These are phyloP conservation scores for Cercospora sp. DNA, from an alignment of 2,329 filamentous ascomycete species.

Conservation along the genomic window DNA sequence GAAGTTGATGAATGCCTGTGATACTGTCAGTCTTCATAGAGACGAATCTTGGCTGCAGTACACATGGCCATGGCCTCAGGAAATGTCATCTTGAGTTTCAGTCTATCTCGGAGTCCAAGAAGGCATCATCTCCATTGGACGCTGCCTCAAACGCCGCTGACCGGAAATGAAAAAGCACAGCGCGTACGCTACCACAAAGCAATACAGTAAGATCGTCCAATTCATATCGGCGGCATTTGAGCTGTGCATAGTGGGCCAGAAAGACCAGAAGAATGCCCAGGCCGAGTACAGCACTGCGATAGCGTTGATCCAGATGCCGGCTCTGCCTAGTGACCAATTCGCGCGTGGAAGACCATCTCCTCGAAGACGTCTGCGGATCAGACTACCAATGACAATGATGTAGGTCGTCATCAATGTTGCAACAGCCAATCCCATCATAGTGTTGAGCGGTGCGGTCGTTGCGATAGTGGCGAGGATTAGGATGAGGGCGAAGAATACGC, in stretches of 20 bases:
- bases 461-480: conserved; percentile 34
- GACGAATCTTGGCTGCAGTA: background rate
- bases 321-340: conserved; percentile 42
- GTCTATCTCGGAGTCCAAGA: conserved; percentile 6
- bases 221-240: conserved; percentile 49
- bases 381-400: conserved; percentile 41
- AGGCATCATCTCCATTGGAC: conserved; percentile 18
- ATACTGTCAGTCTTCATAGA: background rate
- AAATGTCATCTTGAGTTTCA: background rate
- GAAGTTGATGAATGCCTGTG: background rate
- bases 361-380: conserved; percentile 42
- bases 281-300: conserved; percentile 39
- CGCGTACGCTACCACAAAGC: conserved; percentile 14
- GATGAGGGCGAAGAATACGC: conserved; percentile 36
- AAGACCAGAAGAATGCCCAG: conserved; percentile 43
- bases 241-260: conserved; percentile 44
- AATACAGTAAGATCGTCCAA: conserved; percentile 52
- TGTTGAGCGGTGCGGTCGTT: conserved; percentile 44
- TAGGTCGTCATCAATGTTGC: conserved; percentile 46
- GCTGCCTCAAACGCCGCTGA: conserved; percentile 9
- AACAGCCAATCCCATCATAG: conserved; percentile 45
- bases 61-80: background rate
- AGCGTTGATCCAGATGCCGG: conserved; percentile 42
- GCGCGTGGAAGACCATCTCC: conserved; percentile 39
- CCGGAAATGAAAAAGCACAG: conserved; percentile 14